These are phyloP conservation scores for Lobosporangium transversale DNA, from an alignment of 192 early-diverging fungal species.

Conservation along the genomic window DNA sequence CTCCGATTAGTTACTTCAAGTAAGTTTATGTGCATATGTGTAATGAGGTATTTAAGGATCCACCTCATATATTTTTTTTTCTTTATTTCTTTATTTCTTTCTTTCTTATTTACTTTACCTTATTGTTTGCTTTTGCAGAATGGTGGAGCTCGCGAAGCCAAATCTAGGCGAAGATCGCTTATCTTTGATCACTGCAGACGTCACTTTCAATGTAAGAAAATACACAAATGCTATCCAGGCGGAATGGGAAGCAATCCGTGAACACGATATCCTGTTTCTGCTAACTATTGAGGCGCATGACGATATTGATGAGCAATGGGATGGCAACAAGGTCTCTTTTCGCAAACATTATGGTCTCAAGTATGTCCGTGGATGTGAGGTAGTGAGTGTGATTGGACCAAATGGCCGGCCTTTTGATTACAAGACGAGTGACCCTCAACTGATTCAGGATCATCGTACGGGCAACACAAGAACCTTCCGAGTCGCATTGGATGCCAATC, in stretches of 20 bases:
- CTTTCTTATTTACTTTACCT: not conserved
- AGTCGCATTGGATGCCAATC: slow-evolving; percentile 86
- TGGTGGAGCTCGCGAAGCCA: slow-evolving; percentile 79
- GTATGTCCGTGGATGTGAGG: slow-evolving; percentile 87
- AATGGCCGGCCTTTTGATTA: slow-evolving; percentile 66
- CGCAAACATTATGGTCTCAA: slow-evolving; percentile 76
- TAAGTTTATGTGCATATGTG: no score
- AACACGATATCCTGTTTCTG: slow-evolving; percentile 92
- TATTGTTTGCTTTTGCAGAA: slow-evolving; percentile 14
- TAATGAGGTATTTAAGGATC: not conserved
- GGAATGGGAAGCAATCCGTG: slow-evolving; percentile 90
- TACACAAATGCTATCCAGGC: slow-evolving; percentile 76
- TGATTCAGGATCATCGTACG: slow-evolving; percentile 53
- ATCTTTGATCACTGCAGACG: slow-evolving; percentile 82
- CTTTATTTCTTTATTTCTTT: not conserved
- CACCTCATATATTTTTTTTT: not conserved
- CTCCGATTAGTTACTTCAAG: slow-evolving; percentile 72
- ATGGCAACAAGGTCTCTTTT: slow-evolving; percentile 64
- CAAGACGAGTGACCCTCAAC: slow-evolving; percentile 48
- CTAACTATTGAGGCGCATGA: slow-evolving; percentile 72
- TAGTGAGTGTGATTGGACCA: slow-evolving; percentile 78
- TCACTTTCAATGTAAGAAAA: slow-evolving; percentile 71
- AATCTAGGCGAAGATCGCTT: slow-evolving; percentile 77
- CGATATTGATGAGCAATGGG: slow-evolving; percentile 49
- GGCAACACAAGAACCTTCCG: slow-evolving; percentile 71